Evolutionary conservation across 192 early-diverging fungal species (phyloP).

Genomic region (Blastocladiella britannica): DNA sequence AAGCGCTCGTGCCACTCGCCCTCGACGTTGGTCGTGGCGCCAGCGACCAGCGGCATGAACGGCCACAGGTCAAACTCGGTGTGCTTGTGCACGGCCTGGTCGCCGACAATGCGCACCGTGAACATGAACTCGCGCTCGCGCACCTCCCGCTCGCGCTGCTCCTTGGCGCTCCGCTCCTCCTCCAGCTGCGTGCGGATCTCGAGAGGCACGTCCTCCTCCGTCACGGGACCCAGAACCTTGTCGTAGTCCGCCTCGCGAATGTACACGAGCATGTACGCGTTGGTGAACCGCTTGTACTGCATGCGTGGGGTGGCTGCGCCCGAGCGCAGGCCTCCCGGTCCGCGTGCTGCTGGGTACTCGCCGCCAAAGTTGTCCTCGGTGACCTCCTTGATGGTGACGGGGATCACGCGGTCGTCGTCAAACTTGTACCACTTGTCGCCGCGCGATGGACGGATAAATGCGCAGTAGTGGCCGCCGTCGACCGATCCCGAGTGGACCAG

Average conservation of each 20-base stretch:
- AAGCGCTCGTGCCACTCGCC: conserved; percentile 28
- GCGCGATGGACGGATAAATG: conserved; percentile 58
- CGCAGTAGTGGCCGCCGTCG: conserved; percentile 85
- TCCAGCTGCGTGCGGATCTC: conserved; percentile 47
- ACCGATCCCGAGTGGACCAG: conserved; percentile 88
- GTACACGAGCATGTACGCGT: conserved; percentile 99
- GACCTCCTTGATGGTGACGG: conserved; percentile 53
- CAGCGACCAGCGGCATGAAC: conserved; percentile 38
- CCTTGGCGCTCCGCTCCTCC: conserved; percentile 34
- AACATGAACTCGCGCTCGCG: conserved; percentile 30
- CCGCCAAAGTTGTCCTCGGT: conserved; percentile 91
- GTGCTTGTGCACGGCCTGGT: conserved; percentile 44
- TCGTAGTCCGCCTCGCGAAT: conserved; percentile 58
- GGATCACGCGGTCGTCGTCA: conserved; percentile 86
- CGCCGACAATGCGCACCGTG: conserved; percentile 44
- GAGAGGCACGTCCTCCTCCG: conserved; percentile 50
- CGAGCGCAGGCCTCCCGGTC: conserved; percentile 10
- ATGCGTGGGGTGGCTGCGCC: conserved; percentile 7
- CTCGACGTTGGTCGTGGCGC: conserved; percentile 13
- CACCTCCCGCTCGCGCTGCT: conserved; percentile 43
- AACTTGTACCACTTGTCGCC: conserved; percentile 77
- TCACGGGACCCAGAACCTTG: conserved; percentile 41
- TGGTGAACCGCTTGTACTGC: conserved; percentile 62
- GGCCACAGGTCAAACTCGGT: conserved; percentile 71
- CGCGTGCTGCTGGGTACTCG: conserved; percentile 20